These are phyloP conservation scores for Phlebiopsis gigantea DNA, from an alignment of 768 basidiomycete species.

Conservation along the genomic window DNA sequence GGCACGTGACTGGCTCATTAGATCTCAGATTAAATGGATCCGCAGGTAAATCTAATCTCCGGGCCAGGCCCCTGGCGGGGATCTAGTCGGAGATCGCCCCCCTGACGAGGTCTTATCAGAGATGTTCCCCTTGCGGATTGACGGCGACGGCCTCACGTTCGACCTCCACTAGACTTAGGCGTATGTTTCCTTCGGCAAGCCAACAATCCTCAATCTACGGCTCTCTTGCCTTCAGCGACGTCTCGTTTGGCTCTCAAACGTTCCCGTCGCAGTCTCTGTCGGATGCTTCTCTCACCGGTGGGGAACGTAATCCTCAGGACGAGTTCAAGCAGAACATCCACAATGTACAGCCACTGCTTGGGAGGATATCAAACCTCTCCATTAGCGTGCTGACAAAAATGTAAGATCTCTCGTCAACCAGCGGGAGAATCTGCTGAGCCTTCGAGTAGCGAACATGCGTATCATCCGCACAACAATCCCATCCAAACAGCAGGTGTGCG, in stretches of 20 bases:
- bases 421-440: not conserved
- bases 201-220: not conserved
- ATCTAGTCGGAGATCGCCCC: no score
- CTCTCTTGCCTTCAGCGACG: constrained; percentile 10
- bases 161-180: not conserved
- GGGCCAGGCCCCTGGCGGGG: no score
- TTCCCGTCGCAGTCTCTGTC: constrained; percentile 2
- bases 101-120: no score
- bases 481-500: constrained; percentile 48
- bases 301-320: constrained; percentile 55
- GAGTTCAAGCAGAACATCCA: constrained; percentile 52
- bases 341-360: constrained; percentile 34
- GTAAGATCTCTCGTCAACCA: constrained; percentile 32
- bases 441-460: constrained; percentile 51
- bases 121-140: not conserved
- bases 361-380: constrained; percentile 43
- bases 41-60: not conserved
- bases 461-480: constrained; percentile 49
- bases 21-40: constrained; percentile 1
- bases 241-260: constrained; percentile 4
- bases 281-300: not conserved
- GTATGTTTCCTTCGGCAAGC: constrained; percentile 4
- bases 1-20: constrained; percentile 5
- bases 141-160: not conserved
- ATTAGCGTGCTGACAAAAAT: constrained; percentile 45